Base-by-base conservation (phyloP, 306 rosid species). In the Cicer judaicum region DNA sequence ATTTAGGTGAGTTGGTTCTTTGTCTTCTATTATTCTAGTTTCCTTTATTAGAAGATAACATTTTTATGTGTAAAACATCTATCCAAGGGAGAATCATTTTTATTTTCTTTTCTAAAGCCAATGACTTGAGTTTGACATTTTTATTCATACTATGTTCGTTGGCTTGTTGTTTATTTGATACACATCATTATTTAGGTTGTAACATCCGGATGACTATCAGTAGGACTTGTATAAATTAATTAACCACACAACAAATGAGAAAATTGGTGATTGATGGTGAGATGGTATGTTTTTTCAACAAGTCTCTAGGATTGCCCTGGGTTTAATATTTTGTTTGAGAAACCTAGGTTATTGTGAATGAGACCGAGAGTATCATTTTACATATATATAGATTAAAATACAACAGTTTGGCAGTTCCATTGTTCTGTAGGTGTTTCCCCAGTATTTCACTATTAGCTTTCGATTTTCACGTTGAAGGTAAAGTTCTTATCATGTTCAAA, bases 371-470 rank as follows among this genome's bases (percentile, higher is more conserved):
- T 42, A 64, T 64, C 70, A 11, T 68, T 24, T 68, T 47, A 48
- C 59, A 12, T 10, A 47, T 68, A 68, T 10, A 24, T 29, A 29
- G 34, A 1, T 7, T 12, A 0, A 14, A 14, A 14, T 69, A 70
- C 49, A 36, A 38, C 59, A 47, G 49, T n/a, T 50, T 12, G 34
- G 70, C 19, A 67, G 36, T 34, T 50, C 47, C 87, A 44, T 64
- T 46, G 36, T 34, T 49, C 60, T 89, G 40, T 47, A 47, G 78
- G 40, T 61, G 62, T 47, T 46, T 49, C 40, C 10, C 11, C 39
- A 19, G 7, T 46, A 73, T 44, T 52, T 60, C 14, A 18, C 57
- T 57, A n/a, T 56, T 42, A 42, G 65, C 76, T 54, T 70, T 40
- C 9, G 70, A 47, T 61, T 46, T 71, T 71, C 56, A 7, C 38